These are phyloP conservation scores for Cymbidium sinense DNA, from an alignment of 106 monocot genomes.

Conservation along the genomic window DNA sequence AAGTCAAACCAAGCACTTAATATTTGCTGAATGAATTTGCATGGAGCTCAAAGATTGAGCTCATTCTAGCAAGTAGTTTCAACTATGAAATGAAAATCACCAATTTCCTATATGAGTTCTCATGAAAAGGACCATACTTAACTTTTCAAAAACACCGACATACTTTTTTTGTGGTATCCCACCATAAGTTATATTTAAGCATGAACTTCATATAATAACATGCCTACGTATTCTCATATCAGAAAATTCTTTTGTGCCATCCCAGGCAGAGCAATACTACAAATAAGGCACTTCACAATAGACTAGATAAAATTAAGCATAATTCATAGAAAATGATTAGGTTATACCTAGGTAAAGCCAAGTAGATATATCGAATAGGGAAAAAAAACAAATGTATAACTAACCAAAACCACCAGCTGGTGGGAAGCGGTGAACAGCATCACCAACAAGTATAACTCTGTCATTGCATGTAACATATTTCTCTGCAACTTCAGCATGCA, in stretches of 20 bases:
- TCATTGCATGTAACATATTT: conserved; percentile 57
- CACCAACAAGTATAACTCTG: conserved; percentile 78
- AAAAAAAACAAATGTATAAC: conserved; percentile 2
- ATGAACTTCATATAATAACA: background rate
- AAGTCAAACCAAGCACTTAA: background rate
- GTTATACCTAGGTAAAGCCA: background rate
- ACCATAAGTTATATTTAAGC: background rate
- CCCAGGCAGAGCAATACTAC: conserved; percentile 1
- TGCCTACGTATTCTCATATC: background rate
- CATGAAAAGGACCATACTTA: no score
- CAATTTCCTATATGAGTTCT: no score
- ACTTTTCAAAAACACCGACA: background rate
- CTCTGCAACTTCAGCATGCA: conserved; percentile 99
- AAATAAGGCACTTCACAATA: background rate
- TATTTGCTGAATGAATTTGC: background rate
- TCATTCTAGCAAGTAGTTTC: background rate
- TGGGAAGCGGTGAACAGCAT: conserved; percentile 94
- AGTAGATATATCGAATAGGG: background rate
- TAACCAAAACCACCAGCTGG: conserved; percentile 98
- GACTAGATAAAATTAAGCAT: background rate
- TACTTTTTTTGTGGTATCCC: background rate
- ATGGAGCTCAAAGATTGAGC: background rate
- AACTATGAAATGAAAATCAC: background rate
- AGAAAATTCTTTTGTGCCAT: background rate
- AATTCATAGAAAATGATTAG: background rate